Evolutionary conservation across 176 grass and related monocot species (phyloP).

Genomic region (Triticum turgidum): DNA sequence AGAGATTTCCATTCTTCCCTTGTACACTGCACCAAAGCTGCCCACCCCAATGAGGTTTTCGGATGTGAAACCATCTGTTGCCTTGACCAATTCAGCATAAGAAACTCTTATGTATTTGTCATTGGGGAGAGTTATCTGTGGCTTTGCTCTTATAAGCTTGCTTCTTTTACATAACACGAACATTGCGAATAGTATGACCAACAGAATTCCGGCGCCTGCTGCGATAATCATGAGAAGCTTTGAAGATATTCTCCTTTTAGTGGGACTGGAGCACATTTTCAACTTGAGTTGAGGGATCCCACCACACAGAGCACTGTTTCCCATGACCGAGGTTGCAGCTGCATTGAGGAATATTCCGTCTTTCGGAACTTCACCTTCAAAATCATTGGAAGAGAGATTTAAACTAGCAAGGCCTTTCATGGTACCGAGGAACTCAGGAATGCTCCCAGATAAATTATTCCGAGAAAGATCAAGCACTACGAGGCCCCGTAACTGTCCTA

Average conservation of each 20-base stretch:
- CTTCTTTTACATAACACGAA: background rate
- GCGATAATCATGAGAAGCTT: background rate
- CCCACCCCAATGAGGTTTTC: constrained; percentile 1
- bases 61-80: constrained; percentile 7
- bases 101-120: background rate
- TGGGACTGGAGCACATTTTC: background rate
- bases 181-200: background rate
- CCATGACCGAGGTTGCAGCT: background rate
- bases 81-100: constrained; percentile 23
- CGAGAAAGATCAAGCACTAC: constrained; percentile 5
- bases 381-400: constrained; percentile 10
- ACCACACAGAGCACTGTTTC: constrained; percentile 15
- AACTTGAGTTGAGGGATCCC: background rate
- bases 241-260: constrained; percentile 6
- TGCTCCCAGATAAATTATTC: constrained; percentile 1
- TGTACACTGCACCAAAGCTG: constrained; percentile 22
- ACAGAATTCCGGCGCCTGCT: background rate
- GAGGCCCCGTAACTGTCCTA: background rate
- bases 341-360: background rate
- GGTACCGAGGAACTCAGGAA: background rate
- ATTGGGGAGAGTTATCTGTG: background rate
- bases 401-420: constrained; percentile 5
- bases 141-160: background rate
- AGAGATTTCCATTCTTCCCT: constrained; percentile 19
- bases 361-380: constrained; percentile 2